Percentiles rank a stretch among this genome's conserved stretches.
phyloP scores from a whole-genome alignment of 1,139 yeast species.

The Ogataea hybrid region DNA sequence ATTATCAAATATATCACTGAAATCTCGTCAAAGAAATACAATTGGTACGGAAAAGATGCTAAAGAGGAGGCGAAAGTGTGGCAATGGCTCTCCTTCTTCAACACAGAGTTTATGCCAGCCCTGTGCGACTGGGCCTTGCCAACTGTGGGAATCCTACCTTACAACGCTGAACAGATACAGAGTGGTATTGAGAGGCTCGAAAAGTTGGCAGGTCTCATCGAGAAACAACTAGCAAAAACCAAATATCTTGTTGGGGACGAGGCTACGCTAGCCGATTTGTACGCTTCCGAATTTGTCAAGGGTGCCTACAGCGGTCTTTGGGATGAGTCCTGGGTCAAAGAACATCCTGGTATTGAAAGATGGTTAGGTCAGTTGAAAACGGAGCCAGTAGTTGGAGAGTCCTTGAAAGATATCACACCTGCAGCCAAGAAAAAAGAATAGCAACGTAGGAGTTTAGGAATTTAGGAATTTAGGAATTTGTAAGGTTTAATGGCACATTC shows the following conservation, averaged over 20 bases:
- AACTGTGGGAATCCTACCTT: slow-evolving; percentile 14
- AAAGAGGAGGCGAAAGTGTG: slow-evolving; percentile 27
- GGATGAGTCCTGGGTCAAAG: slow-evolving; percentile 45
- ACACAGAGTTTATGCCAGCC: slow-evolving; percentile 25
- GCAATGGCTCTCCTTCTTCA: slow-evolving; percentile 29
- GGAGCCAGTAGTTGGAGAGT: slow-evolving; percentile 1
- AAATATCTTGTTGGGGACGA: slow-evolving; percentile 32
- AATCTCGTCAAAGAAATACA: slow-evolving; percentile 23
- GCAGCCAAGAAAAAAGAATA: not conserved
- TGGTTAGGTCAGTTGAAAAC: slow-evolving; percentile 1
- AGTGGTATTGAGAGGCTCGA: not conserved
- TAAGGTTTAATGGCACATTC: not conserved
- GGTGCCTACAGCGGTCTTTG: slow-evolving; percentile 43
- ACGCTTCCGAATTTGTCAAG: slow-evolving; percentile 36
- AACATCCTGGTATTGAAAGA: slow-evolving; percentile 34
- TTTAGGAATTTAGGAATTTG: no score
- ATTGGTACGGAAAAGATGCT: slow-evolving; percentile 23
- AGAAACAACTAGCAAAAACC: slow-evolving; percentile 26
- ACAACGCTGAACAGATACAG: not conserved
- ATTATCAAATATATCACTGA: slow-evolving; percentile 28
- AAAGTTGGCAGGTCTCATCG: slow-evolving; percentile 18
- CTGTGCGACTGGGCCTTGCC: slow-evolving; percentile 20
- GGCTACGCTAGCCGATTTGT: slow-evolving; percentile 32
- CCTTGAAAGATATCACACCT: not conserved
- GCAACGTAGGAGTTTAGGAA: no score